Base-by-base conservation (phyloP, 768 basidiomycete genomes). In the Pholiota conissans region DNA sequence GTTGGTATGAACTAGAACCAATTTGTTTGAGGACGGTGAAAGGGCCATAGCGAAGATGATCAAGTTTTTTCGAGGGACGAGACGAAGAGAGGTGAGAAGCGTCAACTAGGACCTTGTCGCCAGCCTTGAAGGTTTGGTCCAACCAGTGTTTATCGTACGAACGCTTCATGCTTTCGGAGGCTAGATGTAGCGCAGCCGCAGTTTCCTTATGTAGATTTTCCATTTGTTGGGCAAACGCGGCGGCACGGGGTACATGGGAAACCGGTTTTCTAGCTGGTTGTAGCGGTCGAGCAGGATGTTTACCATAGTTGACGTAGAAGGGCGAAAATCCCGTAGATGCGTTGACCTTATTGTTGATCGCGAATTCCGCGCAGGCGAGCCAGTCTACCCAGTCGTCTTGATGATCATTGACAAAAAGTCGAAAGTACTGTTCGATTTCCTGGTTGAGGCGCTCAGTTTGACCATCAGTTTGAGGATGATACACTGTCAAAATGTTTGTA, bases 401-500 rank as follows among this genome's bases (percentile, higher is more conserved):
- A 24, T 62, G 53, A 27, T 67, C 61, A 50, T 67, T 65, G 37
- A 61, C 50, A 46, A 69, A 74, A 10, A 69, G 55, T 14, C 59
- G 52, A 5, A 73, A 61, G 55, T 69, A 73, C 40, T 70, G 61
- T 54, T 72, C 68, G 1, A 74, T 18, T 47, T 67, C 65, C 40
- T 71, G 72, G 51, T 71, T 72, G n/a, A 62, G 56, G 10, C 58
- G 57, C 57, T 75, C 65, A 2, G 74, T 76, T 40, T 68, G 66
- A 13, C 69, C 63, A 40, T 68, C 61, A 5, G 61, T 64, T 40
- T 67, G 64, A 5, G 79, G 80, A 53, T 80, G 80, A 49, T 73
- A 80, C 0, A 77, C 78, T 0, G 79, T 80, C 5, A 69, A 72
- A 0, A 73, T 58, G 32, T 69, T 71, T 1, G 49, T 48, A 13